Evolutionary conservation across 495 filamentous ascomycete species (phyloP), one percentile per base, ranked within the genome.

Genomic region (Penicillium samsonianum): DNA sequence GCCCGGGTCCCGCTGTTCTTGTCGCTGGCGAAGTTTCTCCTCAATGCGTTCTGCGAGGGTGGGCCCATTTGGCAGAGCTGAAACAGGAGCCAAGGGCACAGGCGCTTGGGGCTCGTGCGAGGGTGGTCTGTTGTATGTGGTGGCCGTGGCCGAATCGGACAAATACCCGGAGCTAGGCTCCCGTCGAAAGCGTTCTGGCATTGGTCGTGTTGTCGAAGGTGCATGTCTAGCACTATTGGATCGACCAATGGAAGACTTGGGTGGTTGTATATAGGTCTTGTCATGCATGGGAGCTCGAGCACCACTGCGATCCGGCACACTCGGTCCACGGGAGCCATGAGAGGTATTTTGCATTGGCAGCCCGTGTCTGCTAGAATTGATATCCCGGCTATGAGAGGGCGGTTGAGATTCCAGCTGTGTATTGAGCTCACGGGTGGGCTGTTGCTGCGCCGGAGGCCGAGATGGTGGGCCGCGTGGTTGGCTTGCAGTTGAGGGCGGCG

Each of bases 1-100:
- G n/a, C 43, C 61, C 9, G 58, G 49, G 7, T 68, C 69, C 37
- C 66, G 67, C 28, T 52, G 62, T 37, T 69, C 66, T 23, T 68
- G 66, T 50, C 67, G 67, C 23, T 60, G 58, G 30, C 63, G 60
- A 11, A 75, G 60, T 48, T 75, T 75, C 51, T 78, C 73, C 35
- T 77, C 74, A 9, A 77, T 46, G 33, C 70, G 62, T 31, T 74
- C 69, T 1, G 74, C 72, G 22, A 77, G 60, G 8, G 69, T 72
- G 5, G 59, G 64, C 17, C 47, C 53, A 49, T 20, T 62, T 43
- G 19, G 26, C 25, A 37, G 51, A 50, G 57, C 17, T 5, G 47
- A 56, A 16, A 33, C 47, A 10, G 58, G 50, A 12, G 11, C 42
- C 3, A 22, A 19, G 22, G 57, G 14, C 11, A 50, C 23, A 31